These are phyloP conservation scores for Globisporangium viniferum DNA, from an alignment of 352 stramenopile genomes.

Conservation along the genomic window DNA sequence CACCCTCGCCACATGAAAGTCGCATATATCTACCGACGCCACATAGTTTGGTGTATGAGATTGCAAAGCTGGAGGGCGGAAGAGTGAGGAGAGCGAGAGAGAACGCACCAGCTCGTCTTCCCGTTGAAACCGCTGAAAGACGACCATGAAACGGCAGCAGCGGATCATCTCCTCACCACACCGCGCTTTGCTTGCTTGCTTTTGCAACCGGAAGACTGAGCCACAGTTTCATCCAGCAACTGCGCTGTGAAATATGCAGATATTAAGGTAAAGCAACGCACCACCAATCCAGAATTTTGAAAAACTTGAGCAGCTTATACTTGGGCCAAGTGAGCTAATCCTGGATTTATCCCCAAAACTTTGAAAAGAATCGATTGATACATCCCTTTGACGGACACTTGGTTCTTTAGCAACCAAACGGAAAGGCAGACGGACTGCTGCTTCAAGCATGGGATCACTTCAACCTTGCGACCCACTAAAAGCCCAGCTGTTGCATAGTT, in stretches of 20 bases:
- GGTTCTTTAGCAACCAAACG: neutral
- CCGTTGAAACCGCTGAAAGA: conserved; percentile 5
- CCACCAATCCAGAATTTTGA: neutral
- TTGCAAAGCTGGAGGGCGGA: neutral
- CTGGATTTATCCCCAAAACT: neutral
- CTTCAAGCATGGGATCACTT: neutral
- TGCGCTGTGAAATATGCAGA: neutral
- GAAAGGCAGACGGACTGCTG: too few relatives aligned
- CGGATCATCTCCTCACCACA: too few relatives aligned
- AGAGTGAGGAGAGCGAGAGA: neutral
- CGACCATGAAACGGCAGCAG: neutral
- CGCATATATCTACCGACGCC: too few relatives aligned
- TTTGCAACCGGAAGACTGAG: too few relatives aligned
- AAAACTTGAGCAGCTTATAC: neutral
- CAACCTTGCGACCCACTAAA: conserved; percentile 1
- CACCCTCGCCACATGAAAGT: too few relatives aligned
- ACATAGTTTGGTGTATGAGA: neutral
- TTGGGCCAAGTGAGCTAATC: neutral
- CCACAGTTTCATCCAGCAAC: neutral
- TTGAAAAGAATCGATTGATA: neutral
- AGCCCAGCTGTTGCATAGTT: neutral
- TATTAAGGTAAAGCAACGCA: too few relatives aligned
- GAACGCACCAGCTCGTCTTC: neutral
- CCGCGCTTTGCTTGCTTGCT: too few relatives aligned
- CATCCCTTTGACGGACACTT: neutral